Percentiles rank a stretch among this genome's conserved stretches.
These are phyloP conservation scores for Schwanniomyces etchellsii DNA, from an alignment of 1,139 yeast species.

Conservation along the genomic window DNA sequence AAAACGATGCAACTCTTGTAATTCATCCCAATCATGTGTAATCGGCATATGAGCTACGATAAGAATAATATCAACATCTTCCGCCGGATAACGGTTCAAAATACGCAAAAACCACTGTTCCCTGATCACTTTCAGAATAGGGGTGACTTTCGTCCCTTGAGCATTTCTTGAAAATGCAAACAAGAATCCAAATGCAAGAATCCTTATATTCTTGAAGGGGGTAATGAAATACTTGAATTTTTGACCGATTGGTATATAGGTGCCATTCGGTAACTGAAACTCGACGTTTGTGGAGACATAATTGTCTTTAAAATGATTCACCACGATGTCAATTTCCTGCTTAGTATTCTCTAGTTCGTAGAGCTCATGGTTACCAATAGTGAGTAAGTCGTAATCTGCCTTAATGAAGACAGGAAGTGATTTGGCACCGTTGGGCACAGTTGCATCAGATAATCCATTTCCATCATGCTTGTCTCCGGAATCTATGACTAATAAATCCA, in stretches of 20 bases:
- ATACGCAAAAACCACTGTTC: slow-evolving; percentile 63
- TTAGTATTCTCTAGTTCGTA: slow-evolving; percentile 64
- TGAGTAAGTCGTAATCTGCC: slow-evolving; percentile 71
- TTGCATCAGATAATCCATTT: slow-evolving; percentile 79
- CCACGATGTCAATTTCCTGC: slow-evolving; percentile 61
- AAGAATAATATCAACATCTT: slow-evolving; percentile 58
- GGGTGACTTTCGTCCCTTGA: slow-evolving; percentile 56
- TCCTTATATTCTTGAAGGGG: slow-evolving; percentile 40
- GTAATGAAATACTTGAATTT: slow-evolving; percentile 64
- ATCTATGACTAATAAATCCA: slow-evolving; percentile 72
- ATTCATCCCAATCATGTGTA: slow-evolving; percentile 49
- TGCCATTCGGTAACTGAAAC: slow-evolving; percentile 39
- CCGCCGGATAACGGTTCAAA: slow-evolving; percentile 33
- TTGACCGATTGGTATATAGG: slow-evolving; percentile 63
- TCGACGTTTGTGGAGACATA: slow-evolving; percentile 85
- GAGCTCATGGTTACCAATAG: slow-evolving; percentile 90
- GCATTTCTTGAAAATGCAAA: slow-evolving; percentile 71
- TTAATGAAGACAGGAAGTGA: slow-evolving; percentile 60
- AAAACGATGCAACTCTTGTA: slow-evolving; percentile 43
- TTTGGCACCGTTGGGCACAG: slow-evolving; percentile 61
- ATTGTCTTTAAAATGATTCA: slow-evolving; percentile 52
- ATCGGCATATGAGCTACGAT: slow-evolving; percentile 83
- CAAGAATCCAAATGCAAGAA: slow-evolving; percentile 73
- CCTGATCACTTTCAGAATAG: slow-evolving; percentile 50
- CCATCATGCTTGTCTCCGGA: slow-evolving; percentile 97